Evolutionary conservation across 2,329 filamentous ascomycete genomes (phyloP), one percentile per base, ranked within the genome.

Genomic region (Raffaelea albimanens): DNA sequence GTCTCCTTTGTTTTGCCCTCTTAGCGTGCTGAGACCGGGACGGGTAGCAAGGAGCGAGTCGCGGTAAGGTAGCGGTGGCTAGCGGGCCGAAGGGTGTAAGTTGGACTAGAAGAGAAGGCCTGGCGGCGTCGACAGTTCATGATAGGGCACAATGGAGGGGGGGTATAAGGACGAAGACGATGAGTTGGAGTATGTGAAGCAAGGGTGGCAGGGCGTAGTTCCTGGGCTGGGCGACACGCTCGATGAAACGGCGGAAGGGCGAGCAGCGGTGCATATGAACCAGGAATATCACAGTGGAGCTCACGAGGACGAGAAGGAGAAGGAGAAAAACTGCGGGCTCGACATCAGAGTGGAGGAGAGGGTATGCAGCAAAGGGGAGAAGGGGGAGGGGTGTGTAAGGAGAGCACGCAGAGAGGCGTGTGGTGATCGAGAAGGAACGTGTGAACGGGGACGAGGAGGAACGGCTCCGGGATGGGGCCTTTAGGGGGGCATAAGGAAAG

Each of bases 21-120:
- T 29, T 29, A 29, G 25, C 25, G 25, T 29, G 25, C 7, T 29
- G 7, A 29, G 10, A 29, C 22, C 46, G 42, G 46, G 39, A 29
- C 29, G 42, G 29, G 46, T 11, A 38, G 20, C 18, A 21, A 10
- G 36, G n/a, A 38, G 13, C 9, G 40, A 38, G 2, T 18, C 34
- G 31, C 47, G 47, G 31, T 39, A 42, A 45, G 47, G 43, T 43
- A 40, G 21, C 34, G 43, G 40, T 42, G 40, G 31, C 43, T 45
- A 49, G 36, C 31, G 43, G 39, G 39, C 39, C 39, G 47, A 18
- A 5, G n/a, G 40, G 19, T 25, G 16, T 29, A 16, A 20, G 40
- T 34, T 42, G 36, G 42, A 22, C 22, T 44, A 43, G 19, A 40
- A 11, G 23, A 22, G 31, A 41, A 20, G 25, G 18, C 20, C 31